Conservation (phyloP, 2,329 filamentous ascomycete genomes). For the Colletotrichum limetticola region DNA sequence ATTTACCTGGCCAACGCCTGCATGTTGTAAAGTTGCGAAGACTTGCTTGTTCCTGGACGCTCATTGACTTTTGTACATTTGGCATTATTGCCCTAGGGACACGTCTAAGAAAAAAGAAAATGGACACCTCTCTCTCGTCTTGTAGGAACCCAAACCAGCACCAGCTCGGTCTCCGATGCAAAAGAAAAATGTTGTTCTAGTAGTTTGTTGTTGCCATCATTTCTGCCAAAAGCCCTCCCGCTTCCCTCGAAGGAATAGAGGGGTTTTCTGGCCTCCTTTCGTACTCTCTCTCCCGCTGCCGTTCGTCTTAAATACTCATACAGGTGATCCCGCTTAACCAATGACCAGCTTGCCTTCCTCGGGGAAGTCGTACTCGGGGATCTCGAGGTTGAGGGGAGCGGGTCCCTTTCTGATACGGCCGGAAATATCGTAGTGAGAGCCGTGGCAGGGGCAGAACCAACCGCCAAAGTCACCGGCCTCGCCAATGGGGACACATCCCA, state of each 20-base stretch:
- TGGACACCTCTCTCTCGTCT: constrained; percentile 13
- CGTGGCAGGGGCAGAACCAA: constrained; percentile 99
- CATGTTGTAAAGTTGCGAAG: constrained; percentile 33
- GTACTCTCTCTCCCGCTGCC: constrained; percentile 1
- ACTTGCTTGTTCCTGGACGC: constrained; percentile 36
- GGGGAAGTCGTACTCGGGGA: constrained; percentile 92
- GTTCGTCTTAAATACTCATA: constrained; percentile 32
- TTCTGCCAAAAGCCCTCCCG: background rate
- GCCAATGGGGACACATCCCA: constrained; percentile 98
- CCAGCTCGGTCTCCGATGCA: constrained; percentile 33
- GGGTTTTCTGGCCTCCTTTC: background rate
- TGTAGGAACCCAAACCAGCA: constrained; percentile 31
- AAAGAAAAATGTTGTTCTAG: constrained; percentile 30
- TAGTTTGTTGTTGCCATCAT: constrained; percentile 28
- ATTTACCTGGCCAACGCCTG: background rate
- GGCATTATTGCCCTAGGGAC: constrained; percentile 35
- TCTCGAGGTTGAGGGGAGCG: constrained; percentile 96
- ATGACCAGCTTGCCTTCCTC: constrained; percentile 90
- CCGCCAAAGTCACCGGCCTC: constrained; percentile 98
- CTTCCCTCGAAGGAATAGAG: constrained; percentile 5
- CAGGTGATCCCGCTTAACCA: constrained; percentile 72
- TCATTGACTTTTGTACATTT: constrained; percentile 36
- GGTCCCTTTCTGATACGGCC: constrained; percentile 98
- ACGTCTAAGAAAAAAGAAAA: constrained; percentile 36
- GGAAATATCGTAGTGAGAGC: constrained; percentile 99